Evolutionary conservation across 73 alveolate species (phyloP), one percentile per base, ranked within the genome.

Genomic region (Paramecium biaurelia): DNA sequence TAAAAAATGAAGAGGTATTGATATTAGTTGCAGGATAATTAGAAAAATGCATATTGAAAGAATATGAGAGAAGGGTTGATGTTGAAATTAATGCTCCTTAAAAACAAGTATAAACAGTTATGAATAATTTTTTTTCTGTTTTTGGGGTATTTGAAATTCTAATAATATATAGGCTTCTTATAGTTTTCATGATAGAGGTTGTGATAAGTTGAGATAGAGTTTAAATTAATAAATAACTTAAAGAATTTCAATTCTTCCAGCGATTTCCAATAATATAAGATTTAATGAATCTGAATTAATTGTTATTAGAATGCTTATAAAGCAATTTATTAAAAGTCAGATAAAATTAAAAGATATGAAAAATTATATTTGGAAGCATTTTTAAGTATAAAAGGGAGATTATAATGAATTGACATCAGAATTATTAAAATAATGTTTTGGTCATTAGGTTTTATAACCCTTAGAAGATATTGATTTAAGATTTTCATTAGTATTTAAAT

Each of bases 21-120:
- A 92, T 84, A 87, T 92, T 94, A 67, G 93, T 92, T 10, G 94
- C 92, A 14, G 96, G 86, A 1, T 86, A 92, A 85, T 43, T 94
- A 38, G 97, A 94, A 92, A 45, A 74, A 49, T 82, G 85, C 63
- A 89, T 92, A 30, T 37, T 92, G 53, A 28, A 85, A 45, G 85
- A 94, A 43, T 92, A 57, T 85, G 5, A 49, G n/a, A 57, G 68
- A 26, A 63, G 35, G 30, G 84, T 94, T 30, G 43, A 24, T 26
- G 26, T 92, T 24, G 70, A 47, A 32, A 74, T 94, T 5, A 68
- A 12, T 37, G 72, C 38, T 32, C 32, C 79, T 12, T 63, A 63
- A 63, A 63, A 63, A 14, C 11, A 63, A 30, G 49, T 63, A 23
- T 63, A 63, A 24, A 7, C 49, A 0, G 45, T 63, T 26, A 63